These are phyloP conservation scores for Mycena floridula DNA, from an alignment of 768 basidiomycete species.

Conservation along the genomic window DNA sequence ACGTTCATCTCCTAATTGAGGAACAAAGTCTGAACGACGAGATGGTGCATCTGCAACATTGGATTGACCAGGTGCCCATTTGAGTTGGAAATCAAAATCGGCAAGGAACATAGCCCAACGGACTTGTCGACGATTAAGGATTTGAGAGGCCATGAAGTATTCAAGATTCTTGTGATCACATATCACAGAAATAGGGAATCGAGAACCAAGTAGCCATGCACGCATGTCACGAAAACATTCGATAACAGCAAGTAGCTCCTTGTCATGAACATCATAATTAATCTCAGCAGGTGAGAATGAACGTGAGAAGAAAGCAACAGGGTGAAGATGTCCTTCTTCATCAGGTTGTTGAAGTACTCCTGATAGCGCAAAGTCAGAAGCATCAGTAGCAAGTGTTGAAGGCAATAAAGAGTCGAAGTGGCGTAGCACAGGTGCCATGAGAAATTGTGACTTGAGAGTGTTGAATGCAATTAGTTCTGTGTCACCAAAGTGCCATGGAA, in stretches of 20 bases:
- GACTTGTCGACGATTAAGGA: slow-evolving; percentile 26
- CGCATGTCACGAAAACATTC: slow-evolving; percentile 18
- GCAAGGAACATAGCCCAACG: slow-evolving; percentile 25
- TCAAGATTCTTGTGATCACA: slow-evolving; percentile 29
- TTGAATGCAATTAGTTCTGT: background rate
- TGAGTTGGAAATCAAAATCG: too few relatives aligned
- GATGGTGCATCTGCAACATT: too few relatives aligned
- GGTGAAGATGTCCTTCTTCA: slow-evolving; percentile 20
- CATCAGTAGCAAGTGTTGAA: slow-evolving; percentile 8
- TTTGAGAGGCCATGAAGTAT: slow-evolving; percentile 21
- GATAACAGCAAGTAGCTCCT: slow-evolving; percentile 35
- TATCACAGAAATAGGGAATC: slow-evolving; percentile 12
- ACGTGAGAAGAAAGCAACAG: slow-evolving; percentile 24
- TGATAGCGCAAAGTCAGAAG: slow-evolving; percentile 14
- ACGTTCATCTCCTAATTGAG: too few relatives aligned
- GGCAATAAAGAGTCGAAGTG: slow-evolving; percentile 14
- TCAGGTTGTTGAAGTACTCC: slow-evolving; percentile 10
- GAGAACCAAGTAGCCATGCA: slow-evolving; percentile 16
- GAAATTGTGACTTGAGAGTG: slow-evolving; percentile 2
- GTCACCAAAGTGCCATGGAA: background rate
- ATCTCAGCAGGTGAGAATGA: slow-evolving; percentile 21
- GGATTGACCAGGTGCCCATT: too few relatives aligned
- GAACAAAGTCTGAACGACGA: too few relatives aligned
- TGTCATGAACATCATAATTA: slow-evolving; percentile 35
- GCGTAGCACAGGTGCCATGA: background rate